phyloP scores from a whole-genome alignment of 2,329 filamentous ascomycete species.

The Plectosphaerella plurivora region DNA sequence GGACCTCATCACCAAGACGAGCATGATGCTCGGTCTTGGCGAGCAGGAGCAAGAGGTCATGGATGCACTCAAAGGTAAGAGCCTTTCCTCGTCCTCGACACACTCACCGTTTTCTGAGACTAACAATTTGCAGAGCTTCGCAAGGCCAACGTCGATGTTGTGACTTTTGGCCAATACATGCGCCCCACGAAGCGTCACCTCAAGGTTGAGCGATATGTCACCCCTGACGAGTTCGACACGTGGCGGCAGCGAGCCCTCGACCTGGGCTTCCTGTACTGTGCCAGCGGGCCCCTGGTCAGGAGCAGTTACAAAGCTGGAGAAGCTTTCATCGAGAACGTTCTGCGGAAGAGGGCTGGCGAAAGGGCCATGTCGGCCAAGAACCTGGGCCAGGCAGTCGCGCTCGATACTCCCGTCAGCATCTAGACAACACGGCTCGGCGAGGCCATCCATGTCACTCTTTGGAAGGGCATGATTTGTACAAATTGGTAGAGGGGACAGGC shows the following conservation, averaged over 20 bases:
- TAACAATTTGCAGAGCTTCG: conserved; percentile 45
- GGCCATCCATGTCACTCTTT: too few species aligned
- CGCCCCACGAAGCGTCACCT: conserved; percentile 96
- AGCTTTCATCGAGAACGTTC: conserved; percentile 96
- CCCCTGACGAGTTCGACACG: conserved; percentile 83
- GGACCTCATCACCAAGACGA: conserved; percentile 94
- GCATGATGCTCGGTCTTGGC: conserved; percentile 91
- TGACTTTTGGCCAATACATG: conserved; percentile 99
- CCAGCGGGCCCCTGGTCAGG: conserved; percentile 85
- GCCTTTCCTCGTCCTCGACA: neutral
- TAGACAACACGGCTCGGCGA: neutral
- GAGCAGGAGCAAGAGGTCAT: conserved; percentile 86
- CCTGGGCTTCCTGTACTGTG: conserved; percentile 95
- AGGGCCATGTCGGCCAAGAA: conserved; percentile 26
- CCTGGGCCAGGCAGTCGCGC: conserved; percentile 33
- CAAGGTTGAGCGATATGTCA: conserved; percentile 93
- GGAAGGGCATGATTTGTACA: too few species aligned
- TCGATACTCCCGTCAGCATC: conserved; percentile 15
- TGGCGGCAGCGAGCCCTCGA: conserved; percentile 89
- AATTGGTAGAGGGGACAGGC: too few species aligned
- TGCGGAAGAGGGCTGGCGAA: conserved; percentile 69
- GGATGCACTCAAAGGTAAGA: conserved; percentile 65
- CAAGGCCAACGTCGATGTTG: conserved; percentile 79
- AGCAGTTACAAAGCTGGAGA: conserved; percentile 98
- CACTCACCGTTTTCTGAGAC: neutral